Conservation (phyloP, 345 rosid species). For the Linum trigynum region DNA sequence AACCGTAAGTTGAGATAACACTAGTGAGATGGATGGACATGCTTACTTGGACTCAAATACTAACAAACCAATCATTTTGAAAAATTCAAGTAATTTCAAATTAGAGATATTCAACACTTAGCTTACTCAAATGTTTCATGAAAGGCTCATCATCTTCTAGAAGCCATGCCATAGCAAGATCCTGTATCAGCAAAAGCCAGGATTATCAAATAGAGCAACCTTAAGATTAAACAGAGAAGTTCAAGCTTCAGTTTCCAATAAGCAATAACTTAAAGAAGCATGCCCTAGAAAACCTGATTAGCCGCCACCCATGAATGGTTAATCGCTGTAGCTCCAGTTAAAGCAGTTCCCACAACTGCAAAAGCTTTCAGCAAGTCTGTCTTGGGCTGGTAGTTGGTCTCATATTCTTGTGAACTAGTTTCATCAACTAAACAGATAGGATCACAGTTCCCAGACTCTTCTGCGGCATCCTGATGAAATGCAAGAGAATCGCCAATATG, state of each 20-base stretch:
- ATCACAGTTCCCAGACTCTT: slow-evolving; percentile 63
- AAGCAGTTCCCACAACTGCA: slow-evolving; percentile 67
- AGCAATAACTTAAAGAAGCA: background rate
- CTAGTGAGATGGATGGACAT: too few relatives aligned
- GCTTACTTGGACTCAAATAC: too few relatives aligned
- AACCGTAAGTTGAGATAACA: too few relatives aligned
- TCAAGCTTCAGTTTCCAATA: background rate
- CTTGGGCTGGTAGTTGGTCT: slow-evolving; percentile 66
- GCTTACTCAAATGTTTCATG: background rate
- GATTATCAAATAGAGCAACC: slow-evolving; percentile 10
- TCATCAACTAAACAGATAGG: slow-evolving; percentile 88
- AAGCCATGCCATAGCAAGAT: slow-evolving; percentile 85
- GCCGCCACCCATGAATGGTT: slow-evolving; percentile 96
- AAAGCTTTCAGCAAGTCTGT: slow-evolving; percentile 72
- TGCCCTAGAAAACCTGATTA: slow-evolving; percentile 49
- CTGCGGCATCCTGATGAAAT: slow-evolving; percentile 38
- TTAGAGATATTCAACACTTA: too few relatives aligned
- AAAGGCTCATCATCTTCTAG: background rate
- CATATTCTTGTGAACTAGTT: slow-evolving; percentile 60
- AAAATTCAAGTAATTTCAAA: too few relatives aligned
- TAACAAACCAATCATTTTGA: too few relatives aligned
- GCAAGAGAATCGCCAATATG: background rate
- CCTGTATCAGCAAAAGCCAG: slow-evolving; percentile 55
- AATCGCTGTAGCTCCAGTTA: slow-evolving; percentile 72
- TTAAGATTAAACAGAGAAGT: too few relatives aligned